Evolutionary conservation across 2,329 filamentous ascomycete species (phyloP).

Genomic region (Phyllosticta citriasiana): DNA sequence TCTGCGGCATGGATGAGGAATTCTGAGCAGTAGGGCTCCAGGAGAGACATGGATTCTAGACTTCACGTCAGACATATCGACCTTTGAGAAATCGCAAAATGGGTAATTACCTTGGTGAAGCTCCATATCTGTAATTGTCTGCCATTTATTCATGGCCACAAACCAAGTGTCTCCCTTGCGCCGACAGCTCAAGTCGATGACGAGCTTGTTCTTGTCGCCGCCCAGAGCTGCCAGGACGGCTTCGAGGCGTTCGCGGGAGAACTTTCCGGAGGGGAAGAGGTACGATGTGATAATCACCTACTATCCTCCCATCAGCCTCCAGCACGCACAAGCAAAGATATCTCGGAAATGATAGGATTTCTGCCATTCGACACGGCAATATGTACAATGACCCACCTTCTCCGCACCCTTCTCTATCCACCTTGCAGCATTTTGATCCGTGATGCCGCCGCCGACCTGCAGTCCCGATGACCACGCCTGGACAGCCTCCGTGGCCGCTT

Average conservation of each 20-base stretch:
- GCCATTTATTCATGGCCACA: constrained; percentile 99
- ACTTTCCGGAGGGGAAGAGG: constrained; percentile 75
- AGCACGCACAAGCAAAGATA: background rate
- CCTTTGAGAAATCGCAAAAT: background rate
- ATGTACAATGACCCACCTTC: constrained; percentile 51
- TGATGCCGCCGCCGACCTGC: constrained; percentile 93
- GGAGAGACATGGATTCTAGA: constrained; percentile 63
- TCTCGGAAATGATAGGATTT: background rate
- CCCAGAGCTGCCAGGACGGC: constrained; percentile 63
- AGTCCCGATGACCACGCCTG: constrained; percentile 67
- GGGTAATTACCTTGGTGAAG: constrained; percentile 64
- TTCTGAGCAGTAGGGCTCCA: constrained; percentile 90
- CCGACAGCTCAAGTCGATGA: constrained; percentile 91
- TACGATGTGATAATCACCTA: constrained; percentile 97
- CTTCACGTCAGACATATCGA: background rate
- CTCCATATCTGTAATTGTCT: constrained; percentile 94
- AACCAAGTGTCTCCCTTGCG: constrained; percentile 70
- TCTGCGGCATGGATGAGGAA: constrained; percentile 97
- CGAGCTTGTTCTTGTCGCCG: constrained; percentile 68
- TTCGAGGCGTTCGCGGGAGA: constrained; percentile 67
- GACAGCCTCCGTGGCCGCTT: constrained; percentile 68
- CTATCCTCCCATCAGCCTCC: constrained; percentile 16
- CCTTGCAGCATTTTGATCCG: constrained; percentile 66
- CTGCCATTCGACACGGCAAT: background rate
- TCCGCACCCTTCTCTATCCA: constrained; percentile 87